phyloP scores from a whole-genome alignment of 2,329 filamentous ascomycete species.

The Scorias spongiosa region DNA sequence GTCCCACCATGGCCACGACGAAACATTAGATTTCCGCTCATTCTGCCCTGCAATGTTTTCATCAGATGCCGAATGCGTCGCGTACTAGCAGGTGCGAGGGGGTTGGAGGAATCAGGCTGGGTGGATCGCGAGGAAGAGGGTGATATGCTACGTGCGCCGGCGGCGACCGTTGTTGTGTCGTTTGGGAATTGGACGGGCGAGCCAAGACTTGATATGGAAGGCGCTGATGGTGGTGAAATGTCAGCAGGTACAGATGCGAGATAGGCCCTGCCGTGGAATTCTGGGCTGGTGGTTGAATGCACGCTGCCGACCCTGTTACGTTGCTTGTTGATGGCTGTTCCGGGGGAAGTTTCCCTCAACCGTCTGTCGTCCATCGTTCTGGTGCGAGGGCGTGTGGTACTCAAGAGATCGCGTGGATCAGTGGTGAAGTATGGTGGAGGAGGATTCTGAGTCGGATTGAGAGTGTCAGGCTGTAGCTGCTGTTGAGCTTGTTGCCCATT shows the following conservation, averaged over 20 bases:
- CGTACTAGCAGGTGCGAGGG: conserved; percentile 40
- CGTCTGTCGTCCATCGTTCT: conserved; percentile 34
- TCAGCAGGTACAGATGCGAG: conserved; percentile 17
- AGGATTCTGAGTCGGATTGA: conserved; percentile 5
- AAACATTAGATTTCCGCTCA: conserved; percentile 66
- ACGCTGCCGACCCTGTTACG: conserved; percentile 57
- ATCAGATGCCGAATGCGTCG: conserved; percentile 61
- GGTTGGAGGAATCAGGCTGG: conserved; percentile 14
- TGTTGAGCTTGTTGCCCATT: conserved; percentile 7
- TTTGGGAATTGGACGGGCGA: conserved; percentile 11
- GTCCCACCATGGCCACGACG: conserved; percentile 43
- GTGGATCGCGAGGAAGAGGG: conserved; percentile 11
- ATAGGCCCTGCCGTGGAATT: conserved; percentile 26
- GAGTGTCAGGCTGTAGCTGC: conserved; percentile 12
- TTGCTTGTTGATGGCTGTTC: conserved; percentile 28
- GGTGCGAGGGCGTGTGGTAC: conserved; percentile 28
- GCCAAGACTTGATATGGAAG: conserved; percentile 17
- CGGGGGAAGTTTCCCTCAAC: conserved; percentile 26
- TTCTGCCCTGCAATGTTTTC: conserved; percentile 61
- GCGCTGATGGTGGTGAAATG: conserved; percentile 12
- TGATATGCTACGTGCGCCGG: conserved; percentile 14
- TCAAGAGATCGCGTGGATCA: background rate
- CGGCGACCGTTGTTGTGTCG: conserved; percentile 2
- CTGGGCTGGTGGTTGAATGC: conserved; percentile 45
- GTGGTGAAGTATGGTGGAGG: background rate